A percentile compares a stretch with the other conserved stretches of the same genome.
Evolutionary conservation across 2,329 filamentous ascomycete genomes (phyloP).

Genomic region (Pleomassaria siparia): DNA sequence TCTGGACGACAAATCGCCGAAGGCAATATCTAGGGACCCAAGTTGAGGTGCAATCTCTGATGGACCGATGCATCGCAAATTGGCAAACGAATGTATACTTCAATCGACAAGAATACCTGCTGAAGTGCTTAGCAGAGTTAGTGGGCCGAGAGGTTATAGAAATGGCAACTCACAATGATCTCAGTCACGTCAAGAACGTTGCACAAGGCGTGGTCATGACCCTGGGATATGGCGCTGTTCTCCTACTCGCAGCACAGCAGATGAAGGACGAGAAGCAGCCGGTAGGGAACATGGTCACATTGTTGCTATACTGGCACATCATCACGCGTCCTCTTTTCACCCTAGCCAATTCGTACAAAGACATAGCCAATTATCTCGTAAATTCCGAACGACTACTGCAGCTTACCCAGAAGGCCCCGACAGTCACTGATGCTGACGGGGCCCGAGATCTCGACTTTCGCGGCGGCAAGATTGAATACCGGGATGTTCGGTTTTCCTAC

Average conservation of each 20-base stretch:
- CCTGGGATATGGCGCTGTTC: conserved; percentile 7
- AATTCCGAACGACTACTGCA: conserved; percentile 62
- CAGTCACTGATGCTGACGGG: conserved; percentile 45
- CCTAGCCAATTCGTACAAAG: conserved; percentile 48
- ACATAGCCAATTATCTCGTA: conserved; percentile 54
- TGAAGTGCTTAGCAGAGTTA: conserved; percentile 45
- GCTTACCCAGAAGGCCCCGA: conserved; percentile 57
- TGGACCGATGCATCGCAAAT: conserved; percentile 57
- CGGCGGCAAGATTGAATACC: conserved; percentile 53
- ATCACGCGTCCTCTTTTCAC: conserved; percentile 48
- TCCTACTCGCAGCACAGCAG: conserved; percentile 10
- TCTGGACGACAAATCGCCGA: conserved; percentile 45
- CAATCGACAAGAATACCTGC: conserved; percentile 56
- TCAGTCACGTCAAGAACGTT: conserved; percentile 1
- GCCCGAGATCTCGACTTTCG: conserved; percentile 42
- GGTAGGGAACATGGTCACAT: conserved; percentile 11
- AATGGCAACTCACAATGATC: conserved; percentile 2
- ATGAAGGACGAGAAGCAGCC: conserved; percentile 2
- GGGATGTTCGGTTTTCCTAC: conserved; percentile 57
- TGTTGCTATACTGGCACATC: conserved; percentile 20
- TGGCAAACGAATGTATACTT: conserved; percentile 60
- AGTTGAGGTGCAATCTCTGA: conserved; percentile 50
- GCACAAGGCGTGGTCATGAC: conserved; percentile 5
- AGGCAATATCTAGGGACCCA: conserved; percentile 40
- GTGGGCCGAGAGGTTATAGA: background rate